These are phyloP conservation scores for Backusella westeae DNA, from an alignment of 192 early-diverging fungal genomes.

Conservation along the genomic window DNA sequence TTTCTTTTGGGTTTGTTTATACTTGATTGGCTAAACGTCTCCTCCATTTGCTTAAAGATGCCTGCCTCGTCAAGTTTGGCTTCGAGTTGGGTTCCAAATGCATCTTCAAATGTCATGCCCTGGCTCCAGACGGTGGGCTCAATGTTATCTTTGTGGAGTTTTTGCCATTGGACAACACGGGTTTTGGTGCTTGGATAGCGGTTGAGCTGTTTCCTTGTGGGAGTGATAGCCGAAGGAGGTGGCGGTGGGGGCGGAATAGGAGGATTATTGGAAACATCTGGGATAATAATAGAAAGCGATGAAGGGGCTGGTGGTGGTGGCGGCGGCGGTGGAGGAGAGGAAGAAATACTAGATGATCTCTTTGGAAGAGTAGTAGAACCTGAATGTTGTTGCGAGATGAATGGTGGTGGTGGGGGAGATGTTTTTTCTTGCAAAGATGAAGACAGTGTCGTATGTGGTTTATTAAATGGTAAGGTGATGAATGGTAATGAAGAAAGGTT, in stretches of 20 bases:
- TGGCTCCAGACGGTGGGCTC: slow-evolving; percentile 26
- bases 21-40: slow-evolving; percentile 20
- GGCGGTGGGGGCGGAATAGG: neutral
- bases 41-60: slow-evolving; percentile 25
- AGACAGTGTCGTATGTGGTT: neutral
- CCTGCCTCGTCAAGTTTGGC: slow-evolving; percentile 17
- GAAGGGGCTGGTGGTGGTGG: slow-evolving; percentile 20
- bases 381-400: neutral
- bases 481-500: neutral
- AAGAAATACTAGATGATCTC: neutral
- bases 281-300: slow-evolving; percentile 13
- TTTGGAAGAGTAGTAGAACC: neutral
- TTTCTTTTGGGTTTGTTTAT: neutral
- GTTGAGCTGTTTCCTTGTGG: slow-evolving; percentile 19
- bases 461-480: neutral
- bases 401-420: neutral
- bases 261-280: neutral
- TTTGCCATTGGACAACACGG: slow-evolving; percentile 35
- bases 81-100: neutral
- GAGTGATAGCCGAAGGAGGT: slow-evolving; percentile 8
- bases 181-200: slow-evolving; percentile 22
- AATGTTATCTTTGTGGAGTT: slow-evolving; percentile 20
- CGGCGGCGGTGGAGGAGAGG: slow-evolving; percentile 3
- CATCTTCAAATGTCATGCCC: neutral
- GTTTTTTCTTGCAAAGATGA: slow-evolving; percentile 14